A percentile compares a stretch with the other conserved stretches of the same genome.
Conservation (phyloP, 2,329 filamentous ascomycete species). For the Trichoderma simmonsii region DNA sequence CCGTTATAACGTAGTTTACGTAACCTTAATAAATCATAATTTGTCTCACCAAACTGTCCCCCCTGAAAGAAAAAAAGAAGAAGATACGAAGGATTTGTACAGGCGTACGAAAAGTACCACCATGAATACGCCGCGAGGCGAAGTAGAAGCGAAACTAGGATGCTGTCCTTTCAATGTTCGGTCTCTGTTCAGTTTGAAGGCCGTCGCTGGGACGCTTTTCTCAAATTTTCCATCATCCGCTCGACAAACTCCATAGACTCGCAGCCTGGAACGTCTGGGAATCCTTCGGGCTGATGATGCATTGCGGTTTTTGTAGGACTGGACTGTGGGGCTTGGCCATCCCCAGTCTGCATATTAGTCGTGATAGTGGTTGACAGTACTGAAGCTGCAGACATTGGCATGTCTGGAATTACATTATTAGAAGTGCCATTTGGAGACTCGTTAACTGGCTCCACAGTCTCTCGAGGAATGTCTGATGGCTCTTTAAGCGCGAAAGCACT, state of each 20-base stretch:
- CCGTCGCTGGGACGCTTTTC: slow-evolving; percentile 35
- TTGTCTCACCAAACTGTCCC: not conserved
- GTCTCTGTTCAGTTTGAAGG: not conserved
- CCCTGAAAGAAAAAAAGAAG: not conserved
- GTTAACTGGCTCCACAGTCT: not conserved
- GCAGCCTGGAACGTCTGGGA: slow-evolving; percentile 41
- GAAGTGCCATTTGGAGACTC: not conserved
- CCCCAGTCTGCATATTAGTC: not conserved
- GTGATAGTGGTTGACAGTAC: not conserved
- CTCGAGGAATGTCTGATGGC: not conserved
- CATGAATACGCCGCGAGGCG: not conserved
- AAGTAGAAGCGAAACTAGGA: not conserved
- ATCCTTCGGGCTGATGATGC: slow-evolving; percentile 29
- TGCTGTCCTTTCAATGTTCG: not conserved
- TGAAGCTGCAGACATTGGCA: not conserved
- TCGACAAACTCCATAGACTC: slow-evolving; percentile 51
- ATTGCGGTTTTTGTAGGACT: not conserved
- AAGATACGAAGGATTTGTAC: not conserved
- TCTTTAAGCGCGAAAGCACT: not conserved
- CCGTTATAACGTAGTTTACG: not conserved
- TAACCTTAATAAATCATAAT: slow-evolving; percentile 2
- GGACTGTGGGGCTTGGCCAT: not conserved
- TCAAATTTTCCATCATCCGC: slow-evolving; percentile 51
- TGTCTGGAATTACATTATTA: not conserved
- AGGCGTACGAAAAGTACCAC: not conserved